Percentiles rank a stretch among this genome's conserved stretches.
Evolutionary conservation across 352 stramenopile genomes (phyloP).

Genomic region (Phytophthora vignae): DNA sequence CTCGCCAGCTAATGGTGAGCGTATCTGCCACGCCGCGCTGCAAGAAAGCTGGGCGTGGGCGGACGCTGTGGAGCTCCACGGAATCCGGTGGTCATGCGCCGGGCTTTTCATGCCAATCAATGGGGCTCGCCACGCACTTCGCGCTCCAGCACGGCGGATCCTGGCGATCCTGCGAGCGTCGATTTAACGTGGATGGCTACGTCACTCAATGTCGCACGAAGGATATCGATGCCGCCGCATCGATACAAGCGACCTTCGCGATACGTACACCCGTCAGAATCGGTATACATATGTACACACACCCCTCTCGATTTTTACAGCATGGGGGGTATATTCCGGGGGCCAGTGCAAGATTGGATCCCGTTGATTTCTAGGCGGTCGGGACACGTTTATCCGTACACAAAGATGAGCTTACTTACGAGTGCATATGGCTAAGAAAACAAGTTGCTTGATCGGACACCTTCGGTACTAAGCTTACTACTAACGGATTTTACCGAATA

Average conservation of each 20-base stretch:
- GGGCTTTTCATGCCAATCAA: conserved; percentile 6
- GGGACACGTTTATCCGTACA: too few relatives aligned
- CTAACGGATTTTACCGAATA: too few relatives aligned
- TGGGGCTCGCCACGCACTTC: neutral
- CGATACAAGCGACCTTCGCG: conserved; percentile 14
- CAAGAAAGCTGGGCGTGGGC: neutral
- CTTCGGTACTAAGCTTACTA: too few relatives aligned
- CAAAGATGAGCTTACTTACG: too few relatives aligned
- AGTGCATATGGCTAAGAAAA: too few relatives aligned
- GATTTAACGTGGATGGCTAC: conserved; percentile 11
- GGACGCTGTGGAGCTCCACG: neutral
- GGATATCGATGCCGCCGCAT: conserved; percentile 16
- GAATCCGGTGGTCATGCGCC: conserved; percentile 1
- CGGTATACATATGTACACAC: too few relatives aligned
- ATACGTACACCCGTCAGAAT: neutral
- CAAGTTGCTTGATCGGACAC: too few relatives aligned
- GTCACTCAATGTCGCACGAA: conserved; percentile 26
- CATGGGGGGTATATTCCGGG: too few relatives aligned
- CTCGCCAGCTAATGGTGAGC: neutral
- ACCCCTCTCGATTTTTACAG: too few relatives aligned
- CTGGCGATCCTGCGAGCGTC: conserved; percentile 2
- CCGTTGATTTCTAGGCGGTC: too few relatives aligned
- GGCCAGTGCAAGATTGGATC: too few relatives aligned
- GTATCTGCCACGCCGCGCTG: neutral
- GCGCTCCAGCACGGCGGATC: neutral